Percentiles rank a stretch among this genome's conserved stretches.
Conservation (phyloP, 106 monocot genomes). For the Posidonia australis region DNA sequence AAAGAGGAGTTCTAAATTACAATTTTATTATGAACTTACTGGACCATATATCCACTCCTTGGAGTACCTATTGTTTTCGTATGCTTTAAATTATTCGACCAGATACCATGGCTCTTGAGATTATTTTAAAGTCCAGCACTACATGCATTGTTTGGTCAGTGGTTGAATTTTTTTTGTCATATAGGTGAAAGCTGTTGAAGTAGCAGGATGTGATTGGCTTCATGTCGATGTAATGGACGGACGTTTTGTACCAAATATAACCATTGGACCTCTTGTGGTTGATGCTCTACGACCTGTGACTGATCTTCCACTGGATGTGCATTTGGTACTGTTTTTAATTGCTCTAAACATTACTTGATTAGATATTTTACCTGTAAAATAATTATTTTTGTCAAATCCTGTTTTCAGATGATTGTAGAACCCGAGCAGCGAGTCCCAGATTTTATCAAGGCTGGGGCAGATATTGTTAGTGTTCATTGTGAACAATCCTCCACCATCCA, state of each 20-base stretch:
- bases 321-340: slow-evolving; percentile 49
- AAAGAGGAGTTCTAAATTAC: too few relatives aligned
- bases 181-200: slow-evolving; percentile 95
- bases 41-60: too few relatives aligned
- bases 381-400: background rate
- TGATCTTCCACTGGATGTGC: slow-evolving; percentile 96
- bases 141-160: background rate
- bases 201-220: slow-evolving; percentile 98
- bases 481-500: slow-evolving; percentile 92
- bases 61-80: too few relatives aligned
- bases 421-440: slow-evolving; percentile 89
- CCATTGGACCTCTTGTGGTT: slow-evolving; percentile 92
- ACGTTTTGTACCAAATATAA: slow-evolving; percentile 95
- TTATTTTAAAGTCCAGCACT: background rate
- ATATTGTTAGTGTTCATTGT: slow-evolving; percentile 96
- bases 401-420: slow-evolving; percentile 93
- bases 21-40: too few relatives aligned
- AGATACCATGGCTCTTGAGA: too few relatives aligned
- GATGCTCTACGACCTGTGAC: slow-evolving; percentile 87
- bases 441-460: slow-evolving; percentile 96
- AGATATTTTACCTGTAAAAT: background rate
- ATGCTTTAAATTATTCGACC: too few relatives aligned
- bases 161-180: background rate
- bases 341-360: background rate
- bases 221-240: slow-evolving; percentile 99